Base-by-base conservation (phyloP, 2,329 filamentous ascomycete species). In the Ceratocystis lukuohia region DNA sequence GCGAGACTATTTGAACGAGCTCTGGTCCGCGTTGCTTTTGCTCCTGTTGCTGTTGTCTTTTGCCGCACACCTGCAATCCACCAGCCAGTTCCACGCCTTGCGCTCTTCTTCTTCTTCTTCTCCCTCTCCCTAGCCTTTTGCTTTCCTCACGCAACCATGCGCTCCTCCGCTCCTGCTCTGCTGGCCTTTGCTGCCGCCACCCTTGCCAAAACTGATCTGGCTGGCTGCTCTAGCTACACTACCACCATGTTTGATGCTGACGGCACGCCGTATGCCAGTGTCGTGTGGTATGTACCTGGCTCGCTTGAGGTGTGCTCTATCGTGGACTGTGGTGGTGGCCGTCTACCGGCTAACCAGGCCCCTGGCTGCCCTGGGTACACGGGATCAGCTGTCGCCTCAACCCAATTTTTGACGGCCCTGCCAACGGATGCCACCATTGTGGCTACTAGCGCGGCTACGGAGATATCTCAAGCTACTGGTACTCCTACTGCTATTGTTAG, bases 251-350 rank as follows among this genome's bases (percentile, higher is more conserved):
- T 73, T 65, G 66, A 65, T 65, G 70, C 74, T 66, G 71, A 73
- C 68, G 69, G 71, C 57, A 56, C 66, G 65, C 72, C 74, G 68
- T 80, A 79, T 70, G 77, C 78, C 56, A 80, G 77, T 66, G 68
- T 80, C 61, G 74, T 84, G 71, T 88, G 79, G 78, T 87, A 83
- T 74, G 80, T 86, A 65, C 84, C 84, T 1, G 83, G 75, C 70
- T 83, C 80, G 20, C 84, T 84, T 72, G 84, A 88, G 76, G 77
- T 88, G 72, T 88, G 86, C 79, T 77, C 77, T 10, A 72, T 83
- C 69, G 78, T 85, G 70, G 85, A 88, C 79, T 88, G 86, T 74
- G 85, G 86, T 67, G 86, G 86, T 69, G 86, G 85, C 66, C 79
- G 81, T 59, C 86, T 84, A 7, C 83, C 85, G 2, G 81, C 84